Evolutionary conservation across 2,329 filamentous ascomycete species (phyloP), one percentile per base, ranked within the genome.

Genomic region (Ceratocystis papillata): DNA sequence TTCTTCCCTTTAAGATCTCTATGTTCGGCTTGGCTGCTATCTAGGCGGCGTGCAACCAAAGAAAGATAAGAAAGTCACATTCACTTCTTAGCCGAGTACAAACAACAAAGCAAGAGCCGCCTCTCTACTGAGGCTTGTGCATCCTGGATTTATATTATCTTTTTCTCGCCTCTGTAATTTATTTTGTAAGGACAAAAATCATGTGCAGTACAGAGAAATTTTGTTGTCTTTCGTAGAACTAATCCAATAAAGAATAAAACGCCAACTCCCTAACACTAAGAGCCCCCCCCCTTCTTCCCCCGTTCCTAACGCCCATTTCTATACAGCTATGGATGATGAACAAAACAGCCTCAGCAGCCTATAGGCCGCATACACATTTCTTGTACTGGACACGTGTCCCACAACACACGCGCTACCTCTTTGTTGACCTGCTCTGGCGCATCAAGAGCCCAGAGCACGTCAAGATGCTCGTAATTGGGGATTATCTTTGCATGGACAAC

Each of bases 361-460:
- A 74, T 78, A 0, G 90, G 89, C 8, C 83, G 78, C 30, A 84
- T 80, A 72, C 87, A 93, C 25, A 76, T 65, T 10, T 78, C 77
- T 64, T 83, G 75, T 33, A 70, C 78, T 60, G 83, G 45, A 77
- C 85, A 78, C 1, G 90, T 96, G 74, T 86, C 86, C 92, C 92
- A 96, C 12, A 96, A 75, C 15, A 95, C 87, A 71, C 93, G 87
- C 37, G 85, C 82, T 0, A 96, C 78, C 76, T 96, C 92, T 66
- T 79, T 80, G 4, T 92, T 94, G 0, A 96, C 89, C 73, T 93
- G 83, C 61, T 93, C 86, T 17, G 91, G 84, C 0, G 86, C 85
- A 72, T 96, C 91, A 80, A 96, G 90, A 0, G 92, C 91, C 93
- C 93, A 96, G 46, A 97, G 85, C 1, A 96, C 90, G 76, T 96